These are phyloP conservation scores for Mimosa pudica DNA, from an alignment of 306 rosid genomes.

Conservation along the genomic window DNA sequence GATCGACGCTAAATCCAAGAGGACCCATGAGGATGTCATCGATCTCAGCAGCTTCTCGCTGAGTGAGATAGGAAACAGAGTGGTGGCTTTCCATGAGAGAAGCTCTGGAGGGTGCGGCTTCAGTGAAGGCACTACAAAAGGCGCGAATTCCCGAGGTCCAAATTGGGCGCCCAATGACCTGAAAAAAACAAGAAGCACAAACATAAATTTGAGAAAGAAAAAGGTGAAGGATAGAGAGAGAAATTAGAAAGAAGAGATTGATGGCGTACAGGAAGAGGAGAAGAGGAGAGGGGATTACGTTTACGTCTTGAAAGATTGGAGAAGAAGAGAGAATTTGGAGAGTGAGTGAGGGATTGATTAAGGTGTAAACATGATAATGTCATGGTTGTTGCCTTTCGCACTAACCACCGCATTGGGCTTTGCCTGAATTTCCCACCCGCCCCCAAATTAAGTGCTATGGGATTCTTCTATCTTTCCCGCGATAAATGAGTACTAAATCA, in stretches of 20 bases:
- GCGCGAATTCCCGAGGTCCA: constrained; percentile 45
- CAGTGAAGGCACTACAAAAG: constrained; percentile 39
- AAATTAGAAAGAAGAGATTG: background rate
- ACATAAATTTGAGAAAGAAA: background rate
- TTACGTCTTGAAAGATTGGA: background rate
- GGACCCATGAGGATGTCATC: constrained; percentile 96
- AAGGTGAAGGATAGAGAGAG: background rate
- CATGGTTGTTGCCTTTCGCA: constrained; percentile 41
- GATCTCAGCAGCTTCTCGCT: constrained; percentile 85
- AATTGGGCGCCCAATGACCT: constrained; percentile 41
- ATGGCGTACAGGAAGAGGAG: constrained; percentile 43
- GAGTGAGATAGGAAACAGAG: constrained; percentile 69
- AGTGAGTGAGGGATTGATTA: constrained; percentile 35
- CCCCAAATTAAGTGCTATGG: too few species aligned
- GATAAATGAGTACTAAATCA: too few species aligned
- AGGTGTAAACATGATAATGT: constrained; percentile 37
- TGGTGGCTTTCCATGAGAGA: constrained; percentile 50
- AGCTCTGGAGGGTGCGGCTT: constrained; percentile 21
- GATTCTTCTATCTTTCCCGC: too few species aligned
- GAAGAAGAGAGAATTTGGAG: constrained; percentile 11
- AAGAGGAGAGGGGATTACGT: background rate
- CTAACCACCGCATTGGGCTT: constrained; percentile 48
- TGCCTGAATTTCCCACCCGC: background rate
- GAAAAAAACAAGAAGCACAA: constrained; percentile 21
- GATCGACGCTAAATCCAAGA: constrained; percentile 89